Evolutionary conservation across 148 eudicot species (phyloP), one percentile per base, ranked within the genome.

Genomic region (Fagopyrum esculentum): DNA sequence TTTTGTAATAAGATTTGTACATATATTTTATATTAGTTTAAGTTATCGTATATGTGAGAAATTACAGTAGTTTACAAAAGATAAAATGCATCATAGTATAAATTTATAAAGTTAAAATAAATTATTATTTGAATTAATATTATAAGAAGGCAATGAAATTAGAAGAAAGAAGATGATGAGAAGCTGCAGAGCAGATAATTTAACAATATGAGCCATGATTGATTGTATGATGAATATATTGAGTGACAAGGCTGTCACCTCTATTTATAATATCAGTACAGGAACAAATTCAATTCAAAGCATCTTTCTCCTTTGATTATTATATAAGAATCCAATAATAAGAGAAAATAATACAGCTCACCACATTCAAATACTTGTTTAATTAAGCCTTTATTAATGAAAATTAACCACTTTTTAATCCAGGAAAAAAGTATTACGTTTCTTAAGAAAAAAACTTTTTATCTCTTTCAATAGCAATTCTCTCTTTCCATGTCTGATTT

Each of bases 211-310:
- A 63, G 16, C 44, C 45, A 63, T 63, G 69, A 63, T 63, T 29
- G 45, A 30, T 63, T 61, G 69, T 30, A 63, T 63, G 45, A 63
- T 63, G 45, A 63, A 63, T 63, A 9, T 61, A 44, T 61, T 29
- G 16, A 63, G 26, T 30, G 6, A 63, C 45, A 63, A 63, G 69
- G 69, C 69, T 63, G 69, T 63, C 69, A 63, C 69, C 69, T 63
- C 69, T 63, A 30, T 44, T 63, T 11, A 63, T 63, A 63, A 4
- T 63, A 63, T 63, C 30, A 10, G 16, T 63, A 63, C 16, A 9
- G 43, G 12, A 61, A 9, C 29, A 61, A 11, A 29, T 63, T 26
- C 69, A 26, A 63, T 63, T 29, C 40, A 63, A 63, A 63, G 69
- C 69, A 63, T 63, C 69, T 63, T 30, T 63, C 45, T 55, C 26